phyloP scores from a whole-genome alignment of 2,329 filamentous ascomycete species.

The Emergomyces orientalis region DNA sequence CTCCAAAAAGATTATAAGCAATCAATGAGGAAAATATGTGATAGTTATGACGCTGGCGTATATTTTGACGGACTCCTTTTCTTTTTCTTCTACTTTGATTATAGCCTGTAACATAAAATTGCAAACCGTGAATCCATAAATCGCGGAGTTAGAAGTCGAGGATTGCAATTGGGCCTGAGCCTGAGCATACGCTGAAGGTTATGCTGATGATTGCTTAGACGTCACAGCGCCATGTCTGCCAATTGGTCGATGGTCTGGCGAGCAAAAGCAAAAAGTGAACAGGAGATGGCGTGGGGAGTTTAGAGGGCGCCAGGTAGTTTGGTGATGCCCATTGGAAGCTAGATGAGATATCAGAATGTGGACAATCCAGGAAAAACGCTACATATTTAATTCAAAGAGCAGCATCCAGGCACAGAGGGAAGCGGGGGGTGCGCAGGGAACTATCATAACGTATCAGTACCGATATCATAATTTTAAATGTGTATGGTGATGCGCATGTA shows the following conservation, averaged over 20 bases:
- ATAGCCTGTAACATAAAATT: background rate
- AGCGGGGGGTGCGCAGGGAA: background rate
- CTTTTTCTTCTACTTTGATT: background rate
- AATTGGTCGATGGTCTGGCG: slow-evolving; percentile 1
- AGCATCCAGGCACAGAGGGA: background rate
- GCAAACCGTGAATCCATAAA: background rate
- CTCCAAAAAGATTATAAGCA: too few relatives aligned
- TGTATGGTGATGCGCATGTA: background rate
- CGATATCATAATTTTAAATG: too few relatives aligned
- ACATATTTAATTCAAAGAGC: background rate
- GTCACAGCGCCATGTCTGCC: background rate
- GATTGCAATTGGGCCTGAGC: slow-evolving; percentile 3
- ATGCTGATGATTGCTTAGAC: slow-evolving; percentile 1
- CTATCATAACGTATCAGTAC: too few relatives aligned
- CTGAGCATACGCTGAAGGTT: background rate
- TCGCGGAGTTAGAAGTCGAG: background rate
- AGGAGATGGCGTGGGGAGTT: background rate
- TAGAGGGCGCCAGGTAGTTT: background rate
- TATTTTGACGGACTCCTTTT: too few relatives aligned
- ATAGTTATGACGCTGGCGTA: too few relatives aligned
- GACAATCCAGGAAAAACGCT: background rate
- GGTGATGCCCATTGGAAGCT: background rate
- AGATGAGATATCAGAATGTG: background rate
- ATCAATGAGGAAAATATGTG: too few relatives aligned
- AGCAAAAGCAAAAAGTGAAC: slow-evolving; percentile 5